A percentile compares a stretch with the other conserved stretches of the same genome.
These are phyloP conservation scores for Fusarium compactum DNA, from an alignment of 2,329 filamentous ascomycete genomes.

Conservation along the genomic window DNA sequence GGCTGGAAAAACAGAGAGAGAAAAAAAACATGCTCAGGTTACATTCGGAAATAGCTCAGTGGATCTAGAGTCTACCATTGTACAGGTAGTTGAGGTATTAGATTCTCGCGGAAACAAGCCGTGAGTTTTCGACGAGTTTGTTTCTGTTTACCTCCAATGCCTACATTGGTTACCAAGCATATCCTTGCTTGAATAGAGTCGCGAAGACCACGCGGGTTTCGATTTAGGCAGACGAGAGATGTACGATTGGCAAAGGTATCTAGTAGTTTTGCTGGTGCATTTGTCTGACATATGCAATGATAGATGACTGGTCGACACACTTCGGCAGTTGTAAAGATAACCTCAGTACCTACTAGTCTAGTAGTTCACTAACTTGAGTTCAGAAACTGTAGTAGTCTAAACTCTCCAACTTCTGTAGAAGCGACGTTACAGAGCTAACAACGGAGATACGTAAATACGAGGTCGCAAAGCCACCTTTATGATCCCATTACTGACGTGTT, in stretches of 20 bases:
- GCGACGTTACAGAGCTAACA: slow-evolving; percentile 2
- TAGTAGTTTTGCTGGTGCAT: background rate
- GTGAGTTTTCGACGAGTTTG: slow-evolving; percentile 2
- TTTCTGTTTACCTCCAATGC: background rate
- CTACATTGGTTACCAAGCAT: slow-evolving; percentile 18
- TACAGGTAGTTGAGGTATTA: background rate
- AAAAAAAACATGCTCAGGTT: slow-evolving; percentile 24
- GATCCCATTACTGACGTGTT: slow-evolving; percentile 3
- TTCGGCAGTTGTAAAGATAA: slow-evolving; percentile 16
- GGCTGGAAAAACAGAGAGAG: background rate
- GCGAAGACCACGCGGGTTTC: slow-evolving; percentile 4
- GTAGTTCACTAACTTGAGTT: slow-evolving; percentile 16
- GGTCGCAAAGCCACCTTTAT: background rate
- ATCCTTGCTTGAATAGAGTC: slow-evolving; percentile 14
- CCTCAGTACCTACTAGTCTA: background rate
- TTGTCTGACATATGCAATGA: background rate
- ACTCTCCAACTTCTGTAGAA: background rate
- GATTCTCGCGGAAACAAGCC: background rate
- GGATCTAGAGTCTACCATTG: background rate
- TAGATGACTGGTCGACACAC: slow-evolving; percentile 9
- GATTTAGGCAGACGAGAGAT: background rate
- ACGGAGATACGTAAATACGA: background rate
- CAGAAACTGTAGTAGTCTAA: background rate
- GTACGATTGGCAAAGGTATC: slow-evolving; percentile 13
- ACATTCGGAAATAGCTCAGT: slow-evolving; percentile 20